phyloP scores from a whole-genome alignment of 352 stramenopile species.

The Phytophthora pseudosyringae region DNA sequence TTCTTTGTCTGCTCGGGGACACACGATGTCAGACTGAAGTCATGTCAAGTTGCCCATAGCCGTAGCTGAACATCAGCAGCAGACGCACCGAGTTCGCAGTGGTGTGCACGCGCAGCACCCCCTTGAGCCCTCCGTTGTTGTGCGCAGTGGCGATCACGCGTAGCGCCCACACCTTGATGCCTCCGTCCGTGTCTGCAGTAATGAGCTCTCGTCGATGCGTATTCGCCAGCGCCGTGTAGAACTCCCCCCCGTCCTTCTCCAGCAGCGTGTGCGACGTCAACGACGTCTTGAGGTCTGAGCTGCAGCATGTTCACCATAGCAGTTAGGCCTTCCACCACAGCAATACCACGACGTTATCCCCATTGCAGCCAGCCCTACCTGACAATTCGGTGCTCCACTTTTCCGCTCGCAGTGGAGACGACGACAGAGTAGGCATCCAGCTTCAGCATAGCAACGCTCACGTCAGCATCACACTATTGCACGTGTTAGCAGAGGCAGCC shows the following conservation, averaged over 20 bases:
- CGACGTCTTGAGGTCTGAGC: conserved; percentile 49
- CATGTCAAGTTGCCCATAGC: neutral
- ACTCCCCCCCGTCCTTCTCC: conserved; percentile 24
- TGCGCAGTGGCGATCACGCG: conserved; percentile 30
- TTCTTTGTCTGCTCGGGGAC: conserved; percentile 32
- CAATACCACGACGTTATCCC: neutral
- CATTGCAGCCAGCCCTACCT: conserved; percentile 27
- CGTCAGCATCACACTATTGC: neutral
- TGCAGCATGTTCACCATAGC: conserved; percentile 8
- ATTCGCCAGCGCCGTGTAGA: conserved; percentile 51
- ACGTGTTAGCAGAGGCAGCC: neutral
- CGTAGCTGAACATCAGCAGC: neutral
- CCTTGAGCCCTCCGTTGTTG: conserved; percentile 44
- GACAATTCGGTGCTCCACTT: conserved; percentile 51
- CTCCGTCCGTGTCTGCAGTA: conserved; percentile 56
- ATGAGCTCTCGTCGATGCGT: conserved; percentile 49
- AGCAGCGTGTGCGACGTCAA: conserved; percentile 42
- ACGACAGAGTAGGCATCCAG: conserved; percentile 55
- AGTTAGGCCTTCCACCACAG: neutral
- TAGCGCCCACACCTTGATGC: conserved; percentile 61
- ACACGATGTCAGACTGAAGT: neutral
- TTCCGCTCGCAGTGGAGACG: conserved; percentile 27
- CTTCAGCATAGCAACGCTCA: conserved; percentile 21
- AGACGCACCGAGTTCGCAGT: conserved; percentile 36
- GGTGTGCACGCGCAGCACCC: conserved; percentile 60